Percentiles rank a stretch among this genome's conserved stretches.
phyloP scores from a whole-genome alignment of 2,329 filamentous ascomycete species.

The Alternaria postmessia region DNA sequence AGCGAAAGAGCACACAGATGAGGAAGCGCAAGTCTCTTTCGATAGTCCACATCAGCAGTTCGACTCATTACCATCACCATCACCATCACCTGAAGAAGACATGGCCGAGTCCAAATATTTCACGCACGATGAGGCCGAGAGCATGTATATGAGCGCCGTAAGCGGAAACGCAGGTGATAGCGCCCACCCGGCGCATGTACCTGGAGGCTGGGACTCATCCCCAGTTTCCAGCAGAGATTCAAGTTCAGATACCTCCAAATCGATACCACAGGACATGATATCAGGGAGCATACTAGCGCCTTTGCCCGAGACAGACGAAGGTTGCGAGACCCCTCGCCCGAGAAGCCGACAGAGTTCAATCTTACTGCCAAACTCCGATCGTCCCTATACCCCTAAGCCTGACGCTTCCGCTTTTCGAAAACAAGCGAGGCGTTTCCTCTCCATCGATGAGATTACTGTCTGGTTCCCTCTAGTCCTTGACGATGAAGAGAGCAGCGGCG shows the following conservation, averaged over 20 bases:
- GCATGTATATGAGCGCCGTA: conserved; percentile 82
- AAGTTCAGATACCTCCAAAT: conserved; percentile 35
- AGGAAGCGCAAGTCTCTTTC: conserved; percentile 11
- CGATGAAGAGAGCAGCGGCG: conserved; percentile 13
- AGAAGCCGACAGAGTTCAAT: conserved; percentile 39
- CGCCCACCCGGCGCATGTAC: conserved; percentile 40
- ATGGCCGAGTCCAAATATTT: conserved; percentile 69
- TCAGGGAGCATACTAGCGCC: conserved; percentile 43
- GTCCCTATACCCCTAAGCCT: conserved; percentile 6
- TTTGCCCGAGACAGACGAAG: conserved; percentile 42
- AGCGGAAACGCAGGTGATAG: conserved; percentile 50
- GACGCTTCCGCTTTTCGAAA: conserved; percentile 14
- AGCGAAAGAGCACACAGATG: conserved; percentile 21
- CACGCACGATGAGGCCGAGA: conserved; percentile 81
- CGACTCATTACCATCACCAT: conserved; percentile 6
- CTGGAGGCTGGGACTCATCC: conserved; percentile 55
- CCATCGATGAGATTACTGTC: conserved; percentile 49
- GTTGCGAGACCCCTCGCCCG: conserved; percentile 52
- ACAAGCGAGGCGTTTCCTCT: conserved; percentile 44
- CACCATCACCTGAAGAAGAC: conserved; percentile 27
- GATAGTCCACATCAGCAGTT: conserved; percentile 9
- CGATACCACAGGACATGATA: conserved; percentile 42
- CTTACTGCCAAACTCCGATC: conserved; percentile 22
- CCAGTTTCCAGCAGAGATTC: conserved; percentile 43
- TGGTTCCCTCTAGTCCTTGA: conserved; percentile 48